These are phyloP conservation scores for Phytophthora rubi DNA, from an alignment of 352 stramenopile genomes.

Conservation along the genomic window DNA sequence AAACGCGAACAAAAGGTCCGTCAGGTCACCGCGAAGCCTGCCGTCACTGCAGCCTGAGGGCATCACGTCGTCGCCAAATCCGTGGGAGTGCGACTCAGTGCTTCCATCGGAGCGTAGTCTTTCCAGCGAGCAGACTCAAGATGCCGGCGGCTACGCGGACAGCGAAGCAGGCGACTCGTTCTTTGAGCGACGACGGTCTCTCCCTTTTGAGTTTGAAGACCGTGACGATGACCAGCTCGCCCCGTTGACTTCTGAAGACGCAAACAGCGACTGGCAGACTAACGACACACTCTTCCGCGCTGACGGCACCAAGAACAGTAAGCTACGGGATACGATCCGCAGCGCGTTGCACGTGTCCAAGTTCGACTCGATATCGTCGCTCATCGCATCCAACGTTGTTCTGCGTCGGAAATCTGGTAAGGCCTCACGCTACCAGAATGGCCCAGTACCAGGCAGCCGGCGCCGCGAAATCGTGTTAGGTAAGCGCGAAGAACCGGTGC, in stretches of 20 bases:
- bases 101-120: constrained; percentile 54
- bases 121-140: constrained; percentile 49
- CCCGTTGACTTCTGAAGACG: constrained; percentile 25
- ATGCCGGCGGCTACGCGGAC: constrained; percentile 15
- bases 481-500: constrained; percentile 59
- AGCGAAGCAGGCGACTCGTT: constrained; percentile 14
- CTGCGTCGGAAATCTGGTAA: constrained; percentile 56
- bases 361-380: constrained; percentile 91
- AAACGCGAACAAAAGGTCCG: constrained; percentile 8
- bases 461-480: constrained; percentile 70
- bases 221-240: constrained; percentile 20
- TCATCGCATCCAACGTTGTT: constrained; percentile 81
- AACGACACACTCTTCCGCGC: constrained; percentile 88
- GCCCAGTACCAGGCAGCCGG: constrained; percentile 5
- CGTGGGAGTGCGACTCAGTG: constrained; percentile 76
- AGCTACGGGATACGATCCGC: constrained; percentile 84
- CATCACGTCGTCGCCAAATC: constrained; percentile 35
- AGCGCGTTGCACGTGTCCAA: constrained; percentile 83
- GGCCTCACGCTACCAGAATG: constrained; percentile 17
- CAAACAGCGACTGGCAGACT: constrained; percentile 65
- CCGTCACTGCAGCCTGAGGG: constrained; percentile 46
- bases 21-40: constrained; percentile 27
- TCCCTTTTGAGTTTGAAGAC: constrained; percentile 23
- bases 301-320: constrained; percentile 87
- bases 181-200: constrained; percentile 20